Evolutionary conservation across 202 grass and related monocot species (phyloP), one percentile per base, ranked within the genome.

Genomic region (Hordeum pubiflorum): DNA sequence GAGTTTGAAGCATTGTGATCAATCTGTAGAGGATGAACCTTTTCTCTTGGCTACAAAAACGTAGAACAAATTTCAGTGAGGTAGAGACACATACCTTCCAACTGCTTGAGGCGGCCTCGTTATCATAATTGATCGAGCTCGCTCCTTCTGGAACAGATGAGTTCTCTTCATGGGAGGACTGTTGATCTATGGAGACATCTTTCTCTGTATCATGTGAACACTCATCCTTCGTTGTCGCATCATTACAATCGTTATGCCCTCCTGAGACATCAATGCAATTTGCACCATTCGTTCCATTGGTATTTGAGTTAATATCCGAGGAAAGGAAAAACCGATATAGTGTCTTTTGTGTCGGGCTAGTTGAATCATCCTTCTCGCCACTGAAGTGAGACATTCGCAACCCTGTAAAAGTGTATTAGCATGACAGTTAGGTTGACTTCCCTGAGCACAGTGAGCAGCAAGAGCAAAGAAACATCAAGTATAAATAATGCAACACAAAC

Each of bases 331-430:
- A 94, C 13, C 65, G 87, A 81, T 88, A 82, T 27, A 97, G 73
- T 37, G 95, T 94, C 82, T 86, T 97, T 68, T 97, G 95, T 32
- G 69, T 91, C 36, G 79, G 85, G 70, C 69, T 82, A 82, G 63
- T 67, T 70, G 81, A 76, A 90, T 78, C 39, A 34, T 89, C 79
- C 50, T 89, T 93, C 44, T 94, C 92, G 20, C 92, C 95, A 60
- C 62, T 54, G 75, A 98, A 90, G 43, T 98, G 90, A 57, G 95
- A 98, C 84, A 98, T 93, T 12, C 95, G 84, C 63, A 98, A 52
- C 20, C 95, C 95, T 98, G 66, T 56, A 71, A 65, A 50, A 81
- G 66, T 80, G 55, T 12, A 78, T 72, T 40, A 56, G 36, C 40
- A 27, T 48, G 43, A 69, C 33, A 82, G 69, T 76, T 69, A 89